Evolutionary conservation across 805 yeast genomes (phyloP).

Genomic region (Kluyveromyces dobzhanskii): DNA sequence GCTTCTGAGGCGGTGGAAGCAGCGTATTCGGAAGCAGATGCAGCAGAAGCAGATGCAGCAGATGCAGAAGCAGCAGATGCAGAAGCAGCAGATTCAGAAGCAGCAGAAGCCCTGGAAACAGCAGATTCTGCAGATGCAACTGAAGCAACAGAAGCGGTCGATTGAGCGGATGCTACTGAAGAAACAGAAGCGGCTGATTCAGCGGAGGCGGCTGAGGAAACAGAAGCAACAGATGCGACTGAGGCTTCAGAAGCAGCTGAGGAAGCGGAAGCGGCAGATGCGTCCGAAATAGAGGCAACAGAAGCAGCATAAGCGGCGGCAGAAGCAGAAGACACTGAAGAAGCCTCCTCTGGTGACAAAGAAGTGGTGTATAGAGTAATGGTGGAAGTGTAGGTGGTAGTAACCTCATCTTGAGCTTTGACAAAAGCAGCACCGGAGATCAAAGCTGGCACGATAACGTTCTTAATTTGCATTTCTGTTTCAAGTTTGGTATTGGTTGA

Average conservation of each 20-base stretch:
- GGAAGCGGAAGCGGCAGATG: constrained; percentile 14
- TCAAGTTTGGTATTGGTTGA: too few relatives aligned
- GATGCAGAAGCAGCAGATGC: constrained; percentile 8
- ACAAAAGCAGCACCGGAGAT: constrained; percentile 3
- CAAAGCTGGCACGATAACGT: constrained; percentile 2
- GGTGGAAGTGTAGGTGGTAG: constrained; percentile 10
- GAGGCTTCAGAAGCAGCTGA: constrained; percentile 13
- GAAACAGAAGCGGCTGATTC: constrained; percentile 12
- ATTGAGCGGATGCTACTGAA: constrained; percentile 15
- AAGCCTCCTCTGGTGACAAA: constrained; percentile 4
- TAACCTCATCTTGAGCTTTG: constrained; percentile 4
- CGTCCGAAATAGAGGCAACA: constrained; percentile 16
- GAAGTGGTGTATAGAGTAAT: constrained; percentile 7
- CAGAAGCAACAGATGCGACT: constrained; percentile 12
- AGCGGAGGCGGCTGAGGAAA: constrained; percentile 16
- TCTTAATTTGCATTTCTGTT: constrained; percentile 5
- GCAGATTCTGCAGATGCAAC: constrained; percentile 21
- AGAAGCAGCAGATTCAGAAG: constrained; percentile 16
- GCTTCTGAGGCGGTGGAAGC: constrained; percentile 16
- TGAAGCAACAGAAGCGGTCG: constrained; percentile 21
- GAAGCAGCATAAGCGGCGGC: constrained; percentile 11
- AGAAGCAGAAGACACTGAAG: constrained; percentile 7
- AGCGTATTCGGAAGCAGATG: constrained; percentile 17
- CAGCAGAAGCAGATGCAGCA: constrained; percentile 13
- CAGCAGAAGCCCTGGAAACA: constrained; percentile 13